phyloP scores from a whole-genome alignment of 306 rosid species.

The Albizia julibrissin region DNA sequence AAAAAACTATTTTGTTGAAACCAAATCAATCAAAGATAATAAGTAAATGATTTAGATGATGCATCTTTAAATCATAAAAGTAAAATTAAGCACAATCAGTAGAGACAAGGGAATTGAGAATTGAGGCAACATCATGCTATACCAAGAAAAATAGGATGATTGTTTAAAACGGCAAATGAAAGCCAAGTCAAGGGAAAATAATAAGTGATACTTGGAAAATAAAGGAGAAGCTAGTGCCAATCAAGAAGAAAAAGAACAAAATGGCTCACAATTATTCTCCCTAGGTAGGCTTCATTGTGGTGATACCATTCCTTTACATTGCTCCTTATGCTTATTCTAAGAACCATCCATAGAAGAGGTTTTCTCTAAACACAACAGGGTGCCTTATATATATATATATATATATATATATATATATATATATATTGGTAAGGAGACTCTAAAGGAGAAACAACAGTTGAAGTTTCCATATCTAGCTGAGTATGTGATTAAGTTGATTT shows the following conservation, averaged over 20 bases:
- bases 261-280: neutral
- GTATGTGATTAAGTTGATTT: no score
- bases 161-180: no score
- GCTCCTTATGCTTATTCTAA: neutral
- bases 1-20: no score
- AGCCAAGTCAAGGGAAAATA: no score
- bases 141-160: no score
- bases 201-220: neutral
- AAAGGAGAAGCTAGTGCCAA: neutral
- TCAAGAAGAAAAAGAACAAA: neutral
- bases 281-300: neutral
- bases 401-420: neutral
- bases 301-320: neutral
- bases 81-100: no score
- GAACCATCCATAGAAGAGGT: neutral
- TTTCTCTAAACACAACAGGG: conserved; percentile 26
- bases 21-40: no score
- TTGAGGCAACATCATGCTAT: no score
- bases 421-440: neutral
- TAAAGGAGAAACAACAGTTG: neutral
- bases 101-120: no score
- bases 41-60: no score
- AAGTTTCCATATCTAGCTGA: no score
- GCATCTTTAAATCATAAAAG: no score
- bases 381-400: neutral